These are phyloP conservation scores for Protomyces pachydermus DNA, from an alignment of 1,139 yeast genomes.

Conservation along the genomic window DNA sequence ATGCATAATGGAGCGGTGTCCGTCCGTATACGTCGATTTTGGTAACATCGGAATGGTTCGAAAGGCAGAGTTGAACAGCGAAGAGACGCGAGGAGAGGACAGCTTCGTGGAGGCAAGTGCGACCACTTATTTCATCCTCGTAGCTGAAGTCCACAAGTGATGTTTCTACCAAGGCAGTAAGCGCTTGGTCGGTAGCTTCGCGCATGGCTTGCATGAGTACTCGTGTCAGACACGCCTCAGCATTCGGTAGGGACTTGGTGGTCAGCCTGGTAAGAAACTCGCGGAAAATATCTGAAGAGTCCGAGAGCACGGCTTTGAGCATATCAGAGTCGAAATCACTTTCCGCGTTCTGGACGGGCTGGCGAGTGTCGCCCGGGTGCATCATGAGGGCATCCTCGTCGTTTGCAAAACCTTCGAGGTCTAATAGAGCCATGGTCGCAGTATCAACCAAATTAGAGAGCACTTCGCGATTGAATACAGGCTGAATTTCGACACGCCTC, in stretches of 20 bases:
- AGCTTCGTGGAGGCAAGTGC: slow-evolving; percentile 23
- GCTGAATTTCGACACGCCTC: slow-evolving; percentile 93
- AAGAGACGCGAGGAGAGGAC: slow-evolving; percentile 6
- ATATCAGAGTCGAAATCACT: slow-evolving; percentile 17
- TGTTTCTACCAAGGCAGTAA: slow-evolving; percentile 5
- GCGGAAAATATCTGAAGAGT: slow-evolving; percentile 27
- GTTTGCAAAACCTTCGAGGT: slow-evolving; percentile 60
- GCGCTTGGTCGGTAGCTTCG: background rate
- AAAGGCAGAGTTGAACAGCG: slow-evolving; percentile 7
- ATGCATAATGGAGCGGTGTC: slow-evolving; percentile 82
- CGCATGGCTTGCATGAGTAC: slow-evolving; percentile 23
- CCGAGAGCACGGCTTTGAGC: slow-evolving; percentile 34
- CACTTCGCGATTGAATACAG: slow-evolving; percentile 87
- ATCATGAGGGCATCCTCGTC: slow-evolving; percentile 4
- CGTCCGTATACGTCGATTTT: slow-evolving; percentile 64
- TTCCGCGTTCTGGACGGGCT: slow-evolving; percentile 6
- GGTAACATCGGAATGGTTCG: background rate
- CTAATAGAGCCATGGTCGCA: slow-evolving; percentile 70
- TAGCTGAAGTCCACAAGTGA: slow-evolving; percentile 4
- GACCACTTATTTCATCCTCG: slow-evolving; percentile 24
- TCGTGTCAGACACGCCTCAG: slow-evolving; percentile 36
- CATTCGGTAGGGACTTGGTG: slow-evolving; percentile 36
- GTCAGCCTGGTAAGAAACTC: slow-evolving; percentile 24
- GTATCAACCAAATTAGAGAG: slow-evolving; percentile 79
- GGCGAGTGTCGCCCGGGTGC: slow-evolving; percentile 2